Conservation (phyloP, 2,329 filamentous ascomycete genomes). For the Colletotrichum neosansevieriae region DNA sequence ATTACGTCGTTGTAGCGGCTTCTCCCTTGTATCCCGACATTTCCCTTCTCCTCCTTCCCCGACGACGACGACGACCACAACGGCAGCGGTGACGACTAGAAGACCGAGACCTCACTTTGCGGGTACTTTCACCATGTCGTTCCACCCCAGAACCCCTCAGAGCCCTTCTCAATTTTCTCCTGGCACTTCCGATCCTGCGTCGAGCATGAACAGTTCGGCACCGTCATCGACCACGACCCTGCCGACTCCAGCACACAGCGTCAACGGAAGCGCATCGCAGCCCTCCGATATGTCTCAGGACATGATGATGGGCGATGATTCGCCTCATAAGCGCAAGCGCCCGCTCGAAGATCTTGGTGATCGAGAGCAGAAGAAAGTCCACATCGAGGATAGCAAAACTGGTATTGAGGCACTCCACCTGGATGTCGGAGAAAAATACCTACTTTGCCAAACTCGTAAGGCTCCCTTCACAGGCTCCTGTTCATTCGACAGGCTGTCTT, state of each 20-base stretch:
- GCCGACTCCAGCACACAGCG: constrained; percentile 73
- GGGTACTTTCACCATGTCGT: constrained; percentile 68
- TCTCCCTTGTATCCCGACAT: constrained; percentile 35
- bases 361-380: constrained; percentile 71
- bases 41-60: constrained; percentile 38
- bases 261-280: constrained; percentile 66
- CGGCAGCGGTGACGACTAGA: constrained; percentile 29
- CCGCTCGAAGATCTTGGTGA: constrained; percentile 67
- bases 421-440: constrained; percentile 76
- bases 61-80: constrained; percentile 55
- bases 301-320: constrained; percentile 61
- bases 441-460: constrained; percentile 77
- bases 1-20: constrained; percentile 10
- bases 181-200: constrained; percentile 63
- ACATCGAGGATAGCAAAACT: constrained; percentile 70
- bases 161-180: constrained; percentile 73
- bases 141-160: constrained; percentile 76
- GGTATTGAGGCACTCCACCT: constrained; percentile 74
- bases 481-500: constrained; percentile 39
- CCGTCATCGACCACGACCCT: constrained; percentile 65
- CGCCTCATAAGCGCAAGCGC: constrained; percentile 73
- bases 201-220: constrained; percentile 65
- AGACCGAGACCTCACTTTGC: constrained; percentile 38
- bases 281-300: constrained; percentile 58
- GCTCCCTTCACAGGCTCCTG: constrained; percentile 57